phyloP scores from a whole-genome alignment of 139 green algal genomes.

The Coelastrella sp. region DNA sequence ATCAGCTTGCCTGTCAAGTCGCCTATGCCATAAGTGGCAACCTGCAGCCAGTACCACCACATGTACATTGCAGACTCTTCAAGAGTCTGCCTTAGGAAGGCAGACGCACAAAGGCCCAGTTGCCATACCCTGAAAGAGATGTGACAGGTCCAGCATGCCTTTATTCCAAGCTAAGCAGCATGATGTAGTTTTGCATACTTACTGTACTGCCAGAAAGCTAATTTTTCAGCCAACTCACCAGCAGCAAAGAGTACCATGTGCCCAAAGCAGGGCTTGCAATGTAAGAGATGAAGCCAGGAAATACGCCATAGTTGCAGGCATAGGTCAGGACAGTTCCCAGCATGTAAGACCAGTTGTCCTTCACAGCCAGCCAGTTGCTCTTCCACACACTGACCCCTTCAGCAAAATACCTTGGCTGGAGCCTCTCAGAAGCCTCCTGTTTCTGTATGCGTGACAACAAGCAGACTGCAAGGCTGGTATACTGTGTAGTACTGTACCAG shows the following conservation, averaged over 20 bases:
- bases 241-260: not conserved
- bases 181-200: too few species aligned
- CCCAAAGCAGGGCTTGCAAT: not conserved
- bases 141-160: too few species aligned
- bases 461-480: not conserved
- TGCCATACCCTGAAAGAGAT: too few species aligned
- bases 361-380: conserved; percentile 15
- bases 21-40: not conserved
- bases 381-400: not conserved
- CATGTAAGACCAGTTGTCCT: not conserved
- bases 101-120: too few species aligned
- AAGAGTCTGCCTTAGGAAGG: too few species aligned
- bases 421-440: not conserved
- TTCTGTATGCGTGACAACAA: not conserved
- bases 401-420: not conserved
- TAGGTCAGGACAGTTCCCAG: not conserved
- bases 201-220: too few species aligned
- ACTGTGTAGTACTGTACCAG: not conserved
- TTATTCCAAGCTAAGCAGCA: too few species aligned
- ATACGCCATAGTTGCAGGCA: conserved; percentile 13
- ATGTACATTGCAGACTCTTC: not conserved
- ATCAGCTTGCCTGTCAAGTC: conserved; percentile 12
- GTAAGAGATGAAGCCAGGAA: not conserved
- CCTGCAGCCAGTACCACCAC: not conserved
- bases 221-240: not conserved